These are phyloP conservation scores for Camellia sinensis DNA, from an alignment of 148 eudicot genomes.

Conservation along the genomic window DNA sequence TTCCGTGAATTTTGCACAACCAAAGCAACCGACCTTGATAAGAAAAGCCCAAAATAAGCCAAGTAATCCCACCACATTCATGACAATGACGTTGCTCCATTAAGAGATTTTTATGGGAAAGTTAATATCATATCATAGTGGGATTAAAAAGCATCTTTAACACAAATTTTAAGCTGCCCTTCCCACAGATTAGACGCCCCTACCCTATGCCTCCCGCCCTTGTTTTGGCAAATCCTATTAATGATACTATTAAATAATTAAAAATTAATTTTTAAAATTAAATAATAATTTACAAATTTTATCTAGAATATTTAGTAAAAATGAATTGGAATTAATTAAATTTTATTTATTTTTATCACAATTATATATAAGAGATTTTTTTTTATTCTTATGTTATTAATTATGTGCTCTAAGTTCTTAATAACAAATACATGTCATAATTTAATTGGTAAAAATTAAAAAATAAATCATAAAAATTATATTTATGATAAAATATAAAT, in stretches of 20 bases:
- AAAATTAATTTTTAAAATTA: no score
- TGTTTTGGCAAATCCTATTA: not conserved
- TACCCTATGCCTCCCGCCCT: not conserved
- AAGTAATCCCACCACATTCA: constrained; percentile 8
- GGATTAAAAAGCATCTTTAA: not conserved
- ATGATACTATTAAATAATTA: not conserved
- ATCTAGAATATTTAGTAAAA: no score
- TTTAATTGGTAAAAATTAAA: no score
- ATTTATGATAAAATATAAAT: no score
- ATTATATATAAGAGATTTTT: no score
- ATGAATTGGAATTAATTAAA: no score
- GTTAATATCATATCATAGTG: not conserved
- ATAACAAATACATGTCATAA: no score
- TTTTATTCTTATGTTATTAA: no score
- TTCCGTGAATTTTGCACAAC: constrained; percentile 32
- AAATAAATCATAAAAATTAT: no score
- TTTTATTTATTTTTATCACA: no score
- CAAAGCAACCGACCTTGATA: constrained; percentile 10
- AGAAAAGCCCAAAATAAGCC: not conserved
- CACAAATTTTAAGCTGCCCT: not conserved
- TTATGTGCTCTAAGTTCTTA: no score
- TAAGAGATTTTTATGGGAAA: not conserved
- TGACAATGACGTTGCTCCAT: constrained; percentile 12
- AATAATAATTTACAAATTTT: no score
- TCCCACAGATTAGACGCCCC: not conserved